Conservation (phyloP, 768 basidiomycete species). For the Tricholoma sp. region DNA sequence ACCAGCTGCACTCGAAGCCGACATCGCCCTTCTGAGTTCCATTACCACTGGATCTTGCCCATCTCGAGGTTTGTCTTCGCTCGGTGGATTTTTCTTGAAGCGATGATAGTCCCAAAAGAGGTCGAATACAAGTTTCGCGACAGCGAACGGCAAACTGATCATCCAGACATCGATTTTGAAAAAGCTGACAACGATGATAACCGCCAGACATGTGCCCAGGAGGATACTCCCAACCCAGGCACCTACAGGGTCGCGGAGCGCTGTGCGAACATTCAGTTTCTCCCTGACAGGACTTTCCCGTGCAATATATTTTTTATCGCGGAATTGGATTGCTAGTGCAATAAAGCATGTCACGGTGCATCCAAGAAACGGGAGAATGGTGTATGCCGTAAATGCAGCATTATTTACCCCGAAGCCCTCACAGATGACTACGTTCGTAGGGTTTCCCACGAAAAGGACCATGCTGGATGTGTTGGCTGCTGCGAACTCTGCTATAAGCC, state of each 20-base stretch:
- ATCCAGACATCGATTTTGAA: conserved; percentile 81
- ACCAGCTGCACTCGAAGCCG: conserved; percentile 14
- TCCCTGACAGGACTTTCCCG: conserved; percentile 30
- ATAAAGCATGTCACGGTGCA: conserved; percentile 57
- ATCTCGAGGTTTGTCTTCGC: background rate
- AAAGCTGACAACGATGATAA: conserved; percentile 75
- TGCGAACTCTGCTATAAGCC: conserved; percentile 75
- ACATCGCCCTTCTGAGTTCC: conserved; percentile 23
- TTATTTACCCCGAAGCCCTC: conserved; percentile 82
- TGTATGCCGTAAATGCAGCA: conserved; percentile 76
- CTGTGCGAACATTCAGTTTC: conserved; percentile 47
- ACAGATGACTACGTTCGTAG: conserved; percentile 92
- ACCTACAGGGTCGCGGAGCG: conserved; percentile 69
- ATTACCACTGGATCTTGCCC: conserved; percentile 21
- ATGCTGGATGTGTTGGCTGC: conserved; percentile 78
- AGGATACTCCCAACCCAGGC: conserved; percentile 71
- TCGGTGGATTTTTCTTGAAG: conserved; percentile 11
- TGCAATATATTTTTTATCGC: conserved; percentile 47
- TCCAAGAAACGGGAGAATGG: conserved; percentile 76
- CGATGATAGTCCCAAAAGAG: conserved; percentile 53
- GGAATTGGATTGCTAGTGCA: conserved; percentile 56
- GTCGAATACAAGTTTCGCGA: conserved; percentile 70
- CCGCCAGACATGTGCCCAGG: conserved; percentile 61
- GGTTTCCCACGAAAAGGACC: conserved; percentile 82
- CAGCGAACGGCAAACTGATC: conserved; percentile 80